Conservation (phyloP, 1,139 yeast genomes). For the Protomyces macrosporus region DNA sequence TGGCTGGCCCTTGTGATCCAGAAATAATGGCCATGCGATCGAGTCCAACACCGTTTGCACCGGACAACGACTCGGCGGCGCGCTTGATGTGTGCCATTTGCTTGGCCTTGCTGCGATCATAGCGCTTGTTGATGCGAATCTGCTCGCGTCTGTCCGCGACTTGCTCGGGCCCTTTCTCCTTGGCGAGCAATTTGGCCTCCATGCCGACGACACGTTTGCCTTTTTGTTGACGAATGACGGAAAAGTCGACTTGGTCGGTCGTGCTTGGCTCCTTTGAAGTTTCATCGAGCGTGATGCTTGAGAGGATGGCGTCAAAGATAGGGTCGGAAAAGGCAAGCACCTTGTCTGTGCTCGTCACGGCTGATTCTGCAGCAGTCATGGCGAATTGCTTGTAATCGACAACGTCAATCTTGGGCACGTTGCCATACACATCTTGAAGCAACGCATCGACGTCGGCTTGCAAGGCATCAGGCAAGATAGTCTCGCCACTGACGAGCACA, state of each 20-base stretch:
- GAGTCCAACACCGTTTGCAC: constrained; percentile 19
- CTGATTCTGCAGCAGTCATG: neutral
- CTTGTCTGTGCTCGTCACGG: neutral
- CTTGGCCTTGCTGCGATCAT: constrained; percentile 16
- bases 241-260: constrained; percentile 9
- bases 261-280: constrained; percentile 3
- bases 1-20: neutral
- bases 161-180: constrained; percentile 21
- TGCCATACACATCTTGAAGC: neutral
- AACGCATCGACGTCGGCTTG: neutral
- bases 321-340: constrained; percentile 18
- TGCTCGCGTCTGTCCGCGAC: constrained; percentile 16
- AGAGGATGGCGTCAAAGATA: constrained; percentile 3
- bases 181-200: constrained; percentile 22
- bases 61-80: constrained; percentile 14
- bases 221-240: constrained; percentile 13
- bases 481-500: neutral
- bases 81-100: constrained; percentile 24
- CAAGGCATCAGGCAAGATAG: neutral
- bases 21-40: constrained; percentile 23
- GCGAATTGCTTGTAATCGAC: neutral
- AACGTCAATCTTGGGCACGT: neutral
- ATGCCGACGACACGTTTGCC: constrained; percentile 24
- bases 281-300: constrained; percentile 2
- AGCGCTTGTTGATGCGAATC: constrained; percentile 24